Base-by-base conservation (phyloP, 805 yeast genomes). In the Pachysolen tannophilus region DNA sequence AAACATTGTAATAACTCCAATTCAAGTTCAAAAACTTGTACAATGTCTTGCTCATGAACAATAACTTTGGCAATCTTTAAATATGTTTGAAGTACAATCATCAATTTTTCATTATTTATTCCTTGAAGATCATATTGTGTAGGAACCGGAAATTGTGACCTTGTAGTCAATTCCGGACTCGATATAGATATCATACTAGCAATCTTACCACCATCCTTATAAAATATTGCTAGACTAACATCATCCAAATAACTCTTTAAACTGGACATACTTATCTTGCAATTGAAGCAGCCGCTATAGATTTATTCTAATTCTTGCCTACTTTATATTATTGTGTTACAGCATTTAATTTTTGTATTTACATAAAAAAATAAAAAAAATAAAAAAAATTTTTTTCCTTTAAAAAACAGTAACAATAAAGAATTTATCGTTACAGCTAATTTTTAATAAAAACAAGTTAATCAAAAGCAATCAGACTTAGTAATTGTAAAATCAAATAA, bases 1-100 rank as follows among this genome's bases (percentile, higher is more conserved):
- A 76, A 47, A 10, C 61, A 48, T 37, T 58, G 58, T 38, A 73
- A 56, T 50, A 75, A 52, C 11, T 61, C 65, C 37, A 33, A 4
- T 45, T 43, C 35, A 58, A 52, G 53, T 28, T 20, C 41, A 45
- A 56, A 65, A 28, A 66, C 46, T 39, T 41, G 34, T 20, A 53
- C 56, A 17, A 66, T 53, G 34, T 61, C 56, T 35, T 59, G 61
- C 11, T 40, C 43, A 32, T 49, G 41, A 36, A 56, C 56, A 26
- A 55, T 53, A n/a, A 61, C 48, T 20, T 58, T 53, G 55, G 63
- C 56, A 28, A 63, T 43, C 37, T 52, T 47, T 15, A 66, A 41
- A 38, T 66, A 64, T 10, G 50, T 21, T n/a, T 39, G 38, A 5
- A 62, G 37, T 1, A 61, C 59, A 10, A 32, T 34, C 10, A 19